phyloP scores from a whole-genome alignment of 495 filamentous ascomycete species.

The Annulohypoxylon moriforme region DNA sequence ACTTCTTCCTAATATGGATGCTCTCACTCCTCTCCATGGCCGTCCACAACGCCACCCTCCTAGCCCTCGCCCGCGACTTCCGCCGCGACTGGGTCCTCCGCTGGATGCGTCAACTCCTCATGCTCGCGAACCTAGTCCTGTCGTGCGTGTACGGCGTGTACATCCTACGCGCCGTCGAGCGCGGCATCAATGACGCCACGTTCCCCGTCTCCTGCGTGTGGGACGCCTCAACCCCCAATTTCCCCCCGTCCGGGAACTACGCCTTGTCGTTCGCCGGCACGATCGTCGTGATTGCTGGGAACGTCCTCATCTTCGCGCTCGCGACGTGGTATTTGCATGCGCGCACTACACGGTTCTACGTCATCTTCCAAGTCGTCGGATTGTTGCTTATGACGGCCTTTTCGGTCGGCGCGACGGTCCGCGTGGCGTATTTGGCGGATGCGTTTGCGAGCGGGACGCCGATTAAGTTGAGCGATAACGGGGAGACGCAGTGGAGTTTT shows the following conservation, averaged over 20 bases:
- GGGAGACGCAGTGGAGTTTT: slow-evolving; percentile 68
- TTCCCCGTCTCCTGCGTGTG: slow-evolving; percentile 67
- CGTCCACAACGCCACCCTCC: slow-evolving; percentile 66
- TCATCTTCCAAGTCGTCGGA: slow-evolving; percentile 57
- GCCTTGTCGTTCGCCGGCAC: slow-evolving; percentile 62
- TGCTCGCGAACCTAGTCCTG: slow-evolving; percentile 68
- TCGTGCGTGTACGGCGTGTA: slow-evolving; percentile 61
- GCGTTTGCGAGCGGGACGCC: slow-evolving; percentile 61
- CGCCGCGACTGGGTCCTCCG: slow-evolving; percentile 69
- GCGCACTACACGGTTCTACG: slow-evolving; percentile 58
- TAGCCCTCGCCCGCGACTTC: slow-evolving; percentile 69
- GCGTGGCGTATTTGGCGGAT: slow-evolving; percentile 62
- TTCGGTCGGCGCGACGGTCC: slow-evolving; percentile 60
- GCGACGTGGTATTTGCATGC: slow-evolving; percentile 68
- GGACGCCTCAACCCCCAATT: slow-evolving; percentile 36
- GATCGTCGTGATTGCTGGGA: slow-evolving; percentile 62
- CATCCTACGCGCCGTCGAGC: slow-evolving; percentile 59
- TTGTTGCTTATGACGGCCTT: slow-evolving; percentile 61
- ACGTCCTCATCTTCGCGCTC: slow-evolving; percentile 61
- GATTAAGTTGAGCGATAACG: slow-evolving; percentile 55
- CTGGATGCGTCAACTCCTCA: slow-evolving; percentile 68
- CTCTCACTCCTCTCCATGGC: slow-evolving; percentile 67
- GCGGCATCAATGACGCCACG: slow-evolving; percentile 56
- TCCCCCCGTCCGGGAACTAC: slow-evolving; percentile 39
- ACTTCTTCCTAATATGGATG: slow-evolving; percentile 73